Evolutionary conservation across 139 green algal species (phyloP), one percentile per base, ranked within the genome.

Genomic region (Desmodesmus armatus): DNA sequence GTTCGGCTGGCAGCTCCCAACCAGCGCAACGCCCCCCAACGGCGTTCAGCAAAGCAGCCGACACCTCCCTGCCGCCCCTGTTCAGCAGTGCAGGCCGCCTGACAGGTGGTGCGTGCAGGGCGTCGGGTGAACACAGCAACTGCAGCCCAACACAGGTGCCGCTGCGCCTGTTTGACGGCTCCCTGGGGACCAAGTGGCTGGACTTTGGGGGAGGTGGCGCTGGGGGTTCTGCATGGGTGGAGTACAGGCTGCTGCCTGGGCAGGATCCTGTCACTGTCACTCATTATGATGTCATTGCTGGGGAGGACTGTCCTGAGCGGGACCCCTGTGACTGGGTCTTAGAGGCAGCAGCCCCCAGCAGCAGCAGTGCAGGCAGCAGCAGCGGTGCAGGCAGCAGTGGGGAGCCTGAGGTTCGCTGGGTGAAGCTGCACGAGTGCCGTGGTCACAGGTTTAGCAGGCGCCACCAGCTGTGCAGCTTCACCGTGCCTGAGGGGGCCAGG

Each of bases 181-280:
- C 63, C 25, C 2, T 41, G 0, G 29, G 41, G 49, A 95, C 83
- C 71, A 98, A 98, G 79, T 98, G 94, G 94, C 90, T 97, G 27
- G 94, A 97, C 82, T 98, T 97, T 87, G 93, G 91, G 23, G 92
- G 89, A 29, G 87, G 81, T 44, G 87, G 87, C 11, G 2, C 51
- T 3, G 49, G 80, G 3, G 88, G 92, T 41, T 47, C 23, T 5
- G 80, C 88, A 0, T 97, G 92, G 93, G 73, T 96, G 25, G 92
- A 97, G 87, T 94, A 93, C 51, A 86, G 83, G 37, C 63, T 95
- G 44, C 84, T 89, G 13, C 49, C 80, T 3, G 58, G 33, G 23
- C 7, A 55, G 33, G 27, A 75, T 47, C 3, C 72, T 5, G 73
- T 87, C 0, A 29, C 70, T 3, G 0, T 94, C 31, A 31, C 13